Evolutionary conservation across 176 grass and related monocot genomes (phyloP).

Genomic region (Pontederia crassipes): DNA sequence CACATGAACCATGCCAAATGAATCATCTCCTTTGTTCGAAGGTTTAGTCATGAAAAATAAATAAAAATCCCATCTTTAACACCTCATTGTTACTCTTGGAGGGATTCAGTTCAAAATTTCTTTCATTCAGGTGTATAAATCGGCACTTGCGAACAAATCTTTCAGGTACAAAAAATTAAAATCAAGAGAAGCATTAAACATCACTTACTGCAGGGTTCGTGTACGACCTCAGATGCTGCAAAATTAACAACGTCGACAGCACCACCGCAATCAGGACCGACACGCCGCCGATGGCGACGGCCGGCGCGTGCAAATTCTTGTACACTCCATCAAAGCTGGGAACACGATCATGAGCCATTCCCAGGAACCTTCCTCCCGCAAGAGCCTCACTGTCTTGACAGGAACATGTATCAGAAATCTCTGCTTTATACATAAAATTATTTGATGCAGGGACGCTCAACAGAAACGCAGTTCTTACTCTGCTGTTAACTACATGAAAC

Average conservation of each 20-base stretch:
- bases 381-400: neutral
- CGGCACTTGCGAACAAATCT: neutral
- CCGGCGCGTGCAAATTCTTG: constrained; percentile 33
- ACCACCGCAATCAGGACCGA: constrained; percentile 44
- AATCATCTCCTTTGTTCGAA: no score
- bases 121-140: no score
- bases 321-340: constrained; percentile 47
- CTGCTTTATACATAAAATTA: neutral
- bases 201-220: constrained; percentile 60
- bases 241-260: constrained; percentile 73
- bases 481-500: no score
- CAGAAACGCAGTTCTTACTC: no score
- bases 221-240: constrained; percentile 72
- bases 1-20: no score
- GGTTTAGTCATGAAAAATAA: no score
- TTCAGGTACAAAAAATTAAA: neutral
- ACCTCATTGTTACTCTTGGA: no score
- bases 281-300: constrained; percentile 37
- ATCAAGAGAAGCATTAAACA: neutral
- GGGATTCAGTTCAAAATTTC: no score
- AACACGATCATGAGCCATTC: constrained; percentile 25
- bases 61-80: no score
- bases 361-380: neutral
- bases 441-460: no score
- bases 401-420: neutral